Evolutionary conservation across 495 filamentous ascomycete genomes (phyloP).

Genomic region (Cryomyces antarcticus): DNA sequence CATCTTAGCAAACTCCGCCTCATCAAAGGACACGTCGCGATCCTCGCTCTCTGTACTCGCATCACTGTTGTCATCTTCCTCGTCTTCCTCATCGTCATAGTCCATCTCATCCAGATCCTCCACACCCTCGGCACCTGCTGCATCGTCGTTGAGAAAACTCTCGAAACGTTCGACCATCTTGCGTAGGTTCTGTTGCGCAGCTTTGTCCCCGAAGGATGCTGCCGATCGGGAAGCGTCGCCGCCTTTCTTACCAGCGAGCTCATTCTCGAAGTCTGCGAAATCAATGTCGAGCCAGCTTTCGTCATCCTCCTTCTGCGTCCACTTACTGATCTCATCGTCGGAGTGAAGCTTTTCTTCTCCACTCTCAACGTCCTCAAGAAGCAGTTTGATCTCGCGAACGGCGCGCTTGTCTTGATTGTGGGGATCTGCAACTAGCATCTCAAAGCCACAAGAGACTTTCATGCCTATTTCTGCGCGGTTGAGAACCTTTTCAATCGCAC

Average conservation of each 20-base stretch:
- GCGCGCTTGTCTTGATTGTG: conserved; percentile 41
- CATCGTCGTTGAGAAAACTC: conserved; percentile 77
- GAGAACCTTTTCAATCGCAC: conserved; percentile 12
- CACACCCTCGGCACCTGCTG: conserved; percentile 57
- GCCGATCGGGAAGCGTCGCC: conserved; percentile 1
- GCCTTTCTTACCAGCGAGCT: conserved; percentile 38
- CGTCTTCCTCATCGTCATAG: conserved; percentile 40
- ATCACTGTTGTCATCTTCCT: conserved; percentile 20
- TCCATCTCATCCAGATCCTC: conserved; percentile 49
- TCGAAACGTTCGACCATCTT: conserved; percentile 85
- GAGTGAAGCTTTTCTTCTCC: conserved; percentile 43
- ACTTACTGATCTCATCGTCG: conserved; percentile 48
- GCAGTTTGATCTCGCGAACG: conserved; percentile 50
- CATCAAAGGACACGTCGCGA: conserved; percentile 59
- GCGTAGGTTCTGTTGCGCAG: conserved; percentile 61
- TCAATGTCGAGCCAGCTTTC: conserved; percentile 91
- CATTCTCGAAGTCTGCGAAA: conserved; percentile 68
- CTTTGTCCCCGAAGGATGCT: conserved; percentile 51
- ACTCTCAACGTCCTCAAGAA: conserved; percentile 51
- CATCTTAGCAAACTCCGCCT: conserved; percentile 64
- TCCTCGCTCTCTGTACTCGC: conserved; percentile 39
- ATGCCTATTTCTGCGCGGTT: conserved; percentile 53
- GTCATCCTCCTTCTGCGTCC: conserved; percentile 51
- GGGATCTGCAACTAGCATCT: conserved; percentile 57
- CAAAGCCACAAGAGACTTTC: conserved; percentile 78